Evolutionary conservation across 2,329 filamentous ascomycete genomes (phyloP).

Genomic region (Ceratocystis papillata): DNA sequence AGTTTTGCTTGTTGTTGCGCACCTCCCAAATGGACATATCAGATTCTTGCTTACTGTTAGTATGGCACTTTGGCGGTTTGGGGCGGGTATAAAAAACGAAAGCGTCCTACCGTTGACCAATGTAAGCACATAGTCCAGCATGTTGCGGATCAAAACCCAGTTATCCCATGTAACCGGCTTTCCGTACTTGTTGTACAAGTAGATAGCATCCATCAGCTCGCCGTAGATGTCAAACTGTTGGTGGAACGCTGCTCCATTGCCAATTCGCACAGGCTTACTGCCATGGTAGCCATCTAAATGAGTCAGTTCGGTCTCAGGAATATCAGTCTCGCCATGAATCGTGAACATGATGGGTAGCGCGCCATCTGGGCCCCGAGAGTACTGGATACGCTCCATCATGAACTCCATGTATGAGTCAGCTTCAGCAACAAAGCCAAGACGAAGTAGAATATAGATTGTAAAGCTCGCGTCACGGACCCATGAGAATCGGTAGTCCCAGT

Average conservation of each 20-base stretch:
- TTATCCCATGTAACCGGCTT: constrained; percentile 67
- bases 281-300: constrained; percentile 64
- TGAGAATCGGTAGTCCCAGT: constrained; percentile 65
- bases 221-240: constrained; percentile 72
- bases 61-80: neutral
- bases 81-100: neutral
- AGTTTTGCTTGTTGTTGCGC: constrained; percentile 62
- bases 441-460: constrained; percentile 65
- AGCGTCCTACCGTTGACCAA: constrained; percentile 45
- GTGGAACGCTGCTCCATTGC: constrained; percentile 66
- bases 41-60: constrained; percentile 37
- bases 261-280: constrained; percentile 62
- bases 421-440: constrained; percentile 64
- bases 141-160: constrained; percentile 59
- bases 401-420: constrained; percentile 71
- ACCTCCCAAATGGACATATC: constrained; percentile 84
- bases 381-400: constrained; percentile 58
- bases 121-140: constrained; percentile 61
- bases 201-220: constrained; percentile 66
- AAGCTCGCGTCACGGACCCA: constrained; percentile 72
- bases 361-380: constrained; percentile 48
- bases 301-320: constrained; percentile 56
- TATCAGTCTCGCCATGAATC: constrained; percentile 62
- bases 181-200: constrained; percentile 69
- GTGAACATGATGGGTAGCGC: constrained; percentile 73